Percentiles rank a stretch among this genome's conserved stretches.
phyloP scores from a whole-genome alignment of 257 asterid species.

The Catharanthus roseus region DNA sequence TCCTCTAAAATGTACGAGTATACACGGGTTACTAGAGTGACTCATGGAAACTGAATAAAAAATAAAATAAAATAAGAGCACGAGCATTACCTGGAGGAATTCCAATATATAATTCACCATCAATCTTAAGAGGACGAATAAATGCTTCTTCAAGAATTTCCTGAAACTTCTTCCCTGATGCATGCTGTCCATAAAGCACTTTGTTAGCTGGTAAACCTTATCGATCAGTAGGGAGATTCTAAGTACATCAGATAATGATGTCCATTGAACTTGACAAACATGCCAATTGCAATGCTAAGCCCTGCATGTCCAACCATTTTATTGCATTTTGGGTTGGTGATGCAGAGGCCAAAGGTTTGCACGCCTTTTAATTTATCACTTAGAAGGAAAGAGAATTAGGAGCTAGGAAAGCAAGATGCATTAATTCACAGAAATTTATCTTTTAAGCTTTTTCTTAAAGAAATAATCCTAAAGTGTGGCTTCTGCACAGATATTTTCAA shows the following conservation, averaged over 20 bases:
- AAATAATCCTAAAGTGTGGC: too few species aligned
- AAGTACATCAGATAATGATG: neutral
- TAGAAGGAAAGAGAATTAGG: neutral
- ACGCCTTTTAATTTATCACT: neutral
- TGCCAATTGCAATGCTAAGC: neutral
- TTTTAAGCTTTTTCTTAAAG: too few species aligned
- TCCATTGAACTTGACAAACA: neutral
- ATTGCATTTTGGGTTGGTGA: neutral
- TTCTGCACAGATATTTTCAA: too few species aligned
- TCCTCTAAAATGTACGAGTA: neutral
- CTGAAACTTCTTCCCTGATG: conserved; percentile 77
- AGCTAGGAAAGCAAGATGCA: neutral
- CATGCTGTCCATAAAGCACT: conserved; percentile 46
- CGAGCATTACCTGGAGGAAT: conserved; percentile 82
- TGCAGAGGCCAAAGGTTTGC: neutral
- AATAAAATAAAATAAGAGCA: too few species aligned
- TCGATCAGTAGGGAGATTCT: neutral
- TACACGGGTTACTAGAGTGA: neutral
- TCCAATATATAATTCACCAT: conserved; percentile 93
- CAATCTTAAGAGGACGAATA: conserved; percentile 64
- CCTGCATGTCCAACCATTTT: neutral
- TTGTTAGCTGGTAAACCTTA: neutral
- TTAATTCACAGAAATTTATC: neutral
- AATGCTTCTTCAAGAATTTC: conserved; percentile 86
- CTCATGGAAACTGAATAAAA: neutral